Evolutionary conservation across 768 basidiomycete genomes (phyloP), one percentile per base, ranked within the genome.

Genomic region (Erythrobasidium yunnanense): DNA sequence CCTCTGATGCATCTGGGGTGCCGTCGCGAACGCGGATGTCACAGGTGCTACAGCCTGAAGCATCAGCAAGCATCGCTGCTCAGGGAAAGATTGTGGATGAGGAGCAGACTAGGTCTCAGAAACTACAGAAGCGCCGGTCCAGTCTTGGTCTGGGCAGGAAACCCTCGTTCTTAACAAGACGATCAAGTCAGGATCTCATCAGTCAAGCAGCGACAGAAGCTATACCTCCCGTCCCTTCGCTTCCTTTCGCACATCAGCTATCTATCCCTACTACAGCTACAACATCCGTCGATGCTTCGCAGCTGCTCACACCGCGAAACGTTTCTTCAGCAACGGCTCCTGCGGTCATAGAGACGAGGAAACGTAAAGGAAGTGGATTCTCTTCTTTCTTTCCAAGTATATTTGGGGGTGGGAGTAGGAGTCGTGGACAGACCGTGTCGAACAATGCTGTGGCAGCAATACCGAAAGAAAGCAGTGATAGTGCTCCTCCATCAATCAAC

Each of bases 311-410:
- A 18, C 49, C 11, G 22, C 17, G 49, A 18, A 63, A 5, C 38
- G 60, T 38, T 13, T 63, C 60, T 2, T 30, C 27, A 17, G 60
- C 47, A n/a, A 63, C 60, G 4, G 60, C 60, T 4, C 60, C 60
- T 15, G 7, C 46, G 13, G n/a, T n/a, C n/a, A 11, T 42, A 11
- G 38, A 42, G n/a, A 11, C 38, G 38, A 42, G 49, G 49, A 51
- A 51, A 25, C 49, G 49, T 8, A 51, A 51, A 25, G 49, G 49
- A 8, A 51, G 49, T 25, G 49, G 49, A 8, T 51, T 51, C 49
- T 13, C 13, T n/a, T n/a, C n/a, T 25, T 51, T 51, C 49, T 8
- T 51, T 25, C 49, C 49, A 8, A 25, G 8, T 23, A 18, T 51
- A 15, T 51, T 51, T 25, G 17, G 49, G 38, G 11, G 11, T n/a